Evolutionary conservation across 768 basidiomycete species (phyloP), one percentile per base, ranked within the genome.

Genomic region (Phaeolepiota aurea): DNA sequence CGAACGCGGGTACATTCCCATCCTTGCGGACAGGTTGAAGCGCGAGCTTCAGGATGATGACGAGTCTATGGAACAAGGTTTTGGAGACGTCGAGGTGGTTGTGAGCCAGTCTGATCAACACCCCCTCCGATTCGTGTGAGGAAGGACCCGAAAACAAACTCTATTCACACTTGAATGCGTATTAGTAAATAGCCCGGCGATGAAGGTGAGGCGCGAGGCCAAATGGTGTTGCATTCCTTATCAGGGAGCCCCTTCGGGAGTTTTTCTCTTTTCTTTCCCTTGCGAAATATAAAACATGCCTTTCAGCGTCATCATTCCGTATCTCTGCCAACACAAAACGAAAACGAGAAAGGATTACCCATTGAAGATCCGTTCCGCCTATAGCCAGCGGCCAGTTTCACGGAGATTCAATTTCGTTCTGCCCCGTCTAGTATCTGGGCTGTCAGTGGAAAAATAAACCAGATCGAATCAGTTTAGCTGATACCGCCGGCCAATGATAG

Each of bases 1-100:
- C 32, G 94, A 98, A 64, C 85, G 93, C 21, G 90, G 90, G 0
- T 97, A 89, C 63, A 81, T 98, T 41, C 76, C 81, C 13, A 65
- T 77, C 16, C 74, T 97, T 21, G 80, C 81, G 28, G 59, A 66
- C 10, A 81, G 77, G 60, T 67, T 97, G 45, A 54, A 58, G 44
- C 48, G 54, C 36, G 75, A 81, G 56, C 63, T 86, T 44, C 59
- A 50, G 28, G n/a, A n/a, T n/a, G 57, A 60, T 32, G 52, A 61
- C 38, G 58, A 57, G 14, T 55, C 49, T 44, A 52, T 49, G 45
- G 53, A 54, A 34, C 47, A 59, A 44, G 61, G 54, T 31, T 55
- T 69, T 45, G 58, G 54, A 25, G 69, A 62, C 16, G 56, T 79
- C 48, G 73, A 82, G 43, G 74, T 97, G 21, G 54, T 79, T 32